Conservation (phyloP, 2,329 filamentous ascomycete species). For the Eurotiales sp. region DNA sequence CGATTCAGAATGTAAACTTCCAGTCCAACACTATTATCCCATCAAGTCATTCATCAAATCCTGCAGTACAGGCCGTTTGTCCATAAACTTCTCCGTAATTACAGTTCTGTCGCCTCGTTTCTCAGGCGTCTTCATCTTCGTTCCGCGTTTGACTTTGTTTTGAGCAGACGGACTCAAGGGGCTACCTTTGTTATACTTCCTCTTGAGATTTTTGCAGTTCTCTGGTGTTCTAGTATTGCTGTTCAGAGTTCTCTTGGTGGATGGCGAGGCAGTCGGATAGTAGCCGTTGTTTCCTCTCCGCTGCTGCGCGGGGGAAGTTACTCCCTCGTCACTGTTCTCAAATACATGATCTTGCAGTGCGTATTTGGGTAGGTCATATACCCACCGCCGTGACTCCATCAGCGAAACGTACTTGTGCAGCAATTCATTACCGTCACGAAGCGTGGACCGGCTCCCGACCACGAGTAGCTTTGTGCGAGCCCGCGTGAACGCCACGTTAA, state of each 20-base stretch:
- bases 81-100: constrained; percentile 54
- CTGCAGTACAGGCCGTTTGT: constrained; percentile 64
- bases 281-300: constrained; percentile 19
- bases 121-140: constrained; percentile 50
- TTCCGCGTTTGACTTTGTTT: constrained; percentile 31
- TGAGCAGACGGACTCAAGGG: constrained; percentile 26
- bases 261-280: constrained; percentile 4
- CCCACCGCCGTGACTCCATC: constrained; percentile 76
- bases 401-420: constrained; percentile 70
- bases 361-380: constrained; percentile 64
- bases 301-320: constrained; percentile 20
- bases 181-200: constrained; percentile 16
- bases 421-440: constrained; percentile 67
- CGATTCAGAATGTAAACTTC: no score
- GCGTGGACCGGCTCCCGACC: constrained; percentile 73
- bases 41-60: constrained; percentile 70
- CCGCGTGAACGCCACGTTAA: constrained; percentile 93
- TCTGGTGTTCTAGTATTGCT: constrained; percentile 12
- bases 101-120: constrained; percentile 57
- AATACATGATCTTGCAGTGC: constrained; percentile 68
- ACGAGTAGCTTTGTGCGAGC: constrained; percentile 90
- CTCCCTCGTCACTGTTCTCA: constrained; percentile 37
- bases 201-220: constrained; percentile 19
- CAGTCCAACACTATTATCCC: constrained; percentile 22
- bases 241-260: constrained; percentile 11